Percentiles rank a stretch among this genome's conserved stretches.
phyloP scores from a whole-genome alignment of 306 rosid species.

The Heteromeles arbutifolia region DNA sequence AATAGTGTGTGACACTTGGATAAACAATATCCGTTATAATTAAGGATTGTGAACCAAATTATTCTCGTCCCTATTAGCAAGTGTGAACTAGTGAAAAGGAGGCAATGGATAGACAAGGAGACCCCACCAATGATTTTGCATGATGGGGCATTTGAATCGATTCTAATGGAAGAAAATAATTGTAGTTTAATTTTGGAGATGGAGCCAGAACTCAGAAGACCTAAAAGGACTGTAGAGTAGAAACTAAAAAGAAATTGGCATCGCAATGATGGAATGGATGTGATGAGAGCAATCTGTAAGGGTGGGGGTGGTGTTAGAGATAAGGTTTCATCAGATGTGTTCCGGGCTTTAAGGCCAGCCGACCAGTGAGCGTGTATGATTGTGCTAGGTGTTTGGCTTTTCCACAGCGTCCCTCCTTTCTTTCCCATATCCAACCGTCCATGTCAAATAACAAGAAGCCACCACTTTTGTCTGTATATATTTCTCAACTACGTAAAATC shows the following conservation, averaged over 20 bases:
- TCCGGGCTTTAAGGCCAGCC: slow-evolving; percentile 54
- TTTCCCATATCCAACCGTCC: slow-evolving; percentile 35
- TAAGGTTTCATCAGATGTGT: slow-evolving; percentile 67
- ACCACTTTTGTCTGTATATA: slow-evolving; percentile 33
- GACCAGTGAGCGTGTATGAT: slow-evolving; percentile 36
- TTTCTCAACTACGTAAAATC: slow-evolving; percentile 12
- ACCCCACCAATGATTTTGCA: slow-evolving; percentile 56
- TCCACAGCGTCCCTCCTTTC: slow-evolving; percentile 12
- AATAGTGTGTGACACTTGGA: neutral
- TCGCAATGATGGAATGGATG: slow-evolving; percentile 26
- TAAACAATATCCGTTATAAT: too few relatives aligned
- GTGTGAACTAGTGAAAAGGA: slow-evolving; percentile 14
- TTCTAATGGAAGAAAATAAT: slow-evolving; percentile 30
- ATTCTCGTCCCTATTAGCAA: neutral
- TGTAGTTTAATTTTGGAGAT: slow-evolving; percentile 1
- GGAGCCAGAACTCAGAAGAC: neutral
- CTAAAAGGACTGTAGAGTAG: neutral
- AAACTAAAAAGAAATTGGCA: slow-evolving; percentile 9
- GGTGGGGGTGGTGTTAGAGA: slow-evolving; percentile 38
- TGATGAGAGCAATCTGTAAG: neutral
- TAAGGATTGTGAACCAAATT: neutral
- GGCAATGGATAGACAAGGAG: slow-evolving; percentile 10
- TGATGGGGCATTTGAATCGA: slow-evolving; percentile 47
- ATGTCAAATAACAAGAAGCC: slow-evolving; percentile 31
- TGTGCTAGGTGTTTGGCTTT: slow-evolving; percentile 64